Evolutionary conservation across 495 filamentous ascomycete genomes (phyloP).

Genomic region (Hypoxylon crocopeplum): DNA sequence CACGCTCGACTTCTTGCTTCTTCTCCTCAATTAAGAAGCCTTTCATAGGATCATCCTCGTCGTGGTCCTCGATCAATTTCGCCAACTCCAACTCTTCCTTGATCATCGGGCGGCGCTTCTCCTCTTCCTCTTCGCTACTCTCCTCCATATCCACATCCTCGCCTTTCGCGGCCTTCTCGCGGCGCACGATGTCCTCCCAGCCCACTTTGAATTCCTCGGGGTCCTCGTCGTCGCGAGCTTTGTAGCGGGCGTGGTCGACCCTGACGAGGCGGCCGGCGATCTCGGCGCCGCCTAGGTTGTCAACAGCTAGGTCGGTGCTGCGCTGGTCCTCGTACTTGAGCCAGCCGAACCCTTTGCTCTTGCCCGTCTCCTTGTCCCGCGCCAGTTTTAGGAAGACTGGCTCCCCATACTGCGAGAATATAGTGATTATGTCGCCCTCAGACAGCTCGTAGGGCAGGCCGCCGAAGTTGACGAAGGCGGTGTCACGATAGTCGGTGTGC

Average conservation of each 20-base stretch:
- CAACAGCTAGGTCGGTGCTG: constrained; percentile 92
- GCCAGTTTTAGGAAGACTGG: constrained; percentile 88
- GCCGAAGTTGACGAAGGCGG: constrained; percentile 95
- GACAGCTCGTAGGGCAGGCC: constrained; percentile 92
- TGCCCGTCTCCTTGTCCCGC: constrained; percentile 95
- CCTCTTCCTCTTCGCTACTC: constrained; percentile 47
- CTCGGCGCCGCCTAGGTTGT: constrained; percentile 87
- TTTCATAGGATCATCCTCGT: constrained; percentile 99
- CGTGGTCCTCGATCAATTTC: constrained; percentile 76
- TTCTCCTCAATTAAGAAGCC: constrained; percentile 85
- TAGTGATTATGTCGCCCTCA: constrained; percentile 94
- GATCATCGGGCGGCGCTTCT: constrained; percentile 52
- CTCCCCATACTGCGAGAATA: constrained; percentile 97
- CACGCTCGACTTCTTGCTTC: constrained; percentile 80
- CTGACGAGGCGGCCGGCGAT: constrained; percentile 81
- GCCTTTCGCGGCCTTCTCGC: constrained; percentile 42
- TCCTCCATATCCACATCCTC: constrained; percentile 48
- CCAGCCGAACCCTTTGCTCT: constrained; percentile 91
- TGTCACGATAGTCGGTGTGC: constrained; percentile 97
- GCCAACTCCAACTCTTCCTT: constrained; percentile 77
- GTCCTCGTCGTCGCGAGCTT: constrained; percentile 85
- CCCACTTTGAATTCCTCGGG: constrained; percentile 61
- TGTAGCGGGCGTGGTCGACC: constrained; percentile 93
- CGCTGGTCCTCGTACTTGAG: constrained; percentile 99
- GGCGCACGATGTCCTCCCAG: constrained; percentile 54